These are phyloP conservation scores for Pelargonium myrrhifolium DNA, from an alignment of 441 rosid species.

Conservation along the genomic window DNA sequence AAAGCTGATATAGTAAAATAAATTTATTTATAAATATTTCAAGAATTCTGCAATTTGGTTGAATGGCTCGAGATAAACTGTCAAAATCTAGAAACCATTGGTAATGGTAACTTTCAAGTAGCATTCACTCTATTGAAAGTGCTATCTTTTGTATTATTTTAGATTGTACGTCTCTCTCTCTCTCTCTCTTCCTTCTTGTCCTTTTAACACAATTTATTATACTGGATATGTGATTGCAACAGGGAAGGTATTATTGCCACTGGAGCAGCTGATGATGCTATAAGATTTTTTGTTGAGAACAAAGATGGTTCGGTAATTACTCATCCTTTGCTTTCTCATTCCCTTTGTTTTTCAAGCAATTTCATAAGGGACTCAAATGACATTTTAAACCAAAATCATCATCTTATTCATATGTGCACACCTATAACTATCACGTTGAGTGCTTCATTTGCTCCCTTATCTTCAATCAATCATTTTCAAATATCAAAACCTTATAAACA, in stretches of 20 bases:
- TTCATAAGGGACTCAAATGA: background rate
- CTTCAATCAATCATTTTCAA: background rate
- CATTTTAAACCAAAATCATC: background rate
- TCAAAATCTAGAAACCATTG: slow-evolving; percentile 1
- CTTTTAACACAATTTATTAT: slow-evolving; percentile 11
- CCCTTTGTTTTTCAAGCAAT: background rate
- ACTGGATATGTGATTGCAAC: slow-evolving; percentile 18
- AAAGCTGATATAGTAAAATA: background rate
- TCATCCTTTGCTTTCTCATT: slow-evolving; percentile 9
- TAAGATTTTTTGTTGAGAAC: slow-evolving; percentile 57
- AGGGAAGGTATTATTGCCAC: slow-evolving; percentile 86
- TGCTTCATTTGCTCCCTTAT: background rate
- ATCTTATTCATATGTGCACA: no score
- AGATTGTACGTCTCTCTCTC: background rate
- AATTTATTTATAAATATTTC: slow-evolving; percentile 6
- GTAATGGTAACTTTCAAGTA: background rate
- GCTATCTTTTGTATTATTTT: background rate
- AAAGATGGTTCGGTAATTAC: slow-evolving; percentile 45
- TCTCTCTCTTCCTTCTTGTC: slow-evolving; percentile 4
- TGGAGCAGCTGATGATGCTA: slow-evolving; percentile 94
- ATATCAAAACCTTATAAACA: background rate
- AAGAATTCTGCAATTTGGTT: slow-evolving; percentile 5
- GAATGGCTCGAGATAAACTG: background rate
- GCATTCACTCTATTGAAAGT: background rate
- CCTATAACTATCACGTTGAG: no score